Evolutionary conservation across 2,329 filamentous ascomycete species (phyloP).

Genomic region (Hirsutella rhossiliensis): DNA sequence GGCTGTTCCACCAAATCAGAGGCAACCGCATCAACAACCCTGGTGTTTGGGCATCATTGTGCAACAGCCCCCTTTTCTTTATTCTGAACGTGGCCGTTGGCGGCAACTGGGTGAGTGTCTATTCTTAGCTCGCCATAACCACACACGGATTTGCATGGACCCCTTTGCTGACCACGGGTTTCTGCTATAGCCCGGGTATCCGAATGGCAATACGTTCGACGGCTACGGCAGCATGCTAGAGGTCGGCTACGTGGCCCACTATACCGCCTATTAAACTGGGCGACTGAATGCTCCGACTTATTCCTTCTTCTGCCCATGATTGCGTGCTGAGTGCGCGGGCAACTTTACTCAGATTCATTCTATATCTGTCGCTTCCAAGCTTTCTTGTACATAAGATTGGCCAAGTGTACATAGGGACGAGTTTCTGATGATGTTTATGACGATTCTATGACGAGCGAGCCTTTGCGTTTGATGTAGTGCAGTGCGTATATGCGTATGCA

Average conservation of each 20-base stretch:
- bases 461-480: too few relatives aligned
- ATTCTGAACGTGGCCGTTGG: slow-evolving; percentile 45
- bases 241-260: slow-evolving; percentile 36
- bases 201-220: slow-evolving; percentile 31
- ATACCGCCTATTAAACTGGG: slow-evolving; percentile 11
- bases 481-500: too few relatives aligned
- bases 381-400: slow-evolving; percentile 2
- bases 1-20: slow-evolving; percentile 27
- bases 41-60: slow-evolving; percentile 35
- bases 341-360: background rate
- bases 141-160: background rate
- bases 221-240: slow-evolving; percentile 38
- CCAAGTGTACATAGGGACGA: background rate
- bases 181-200: slow-evolving; percentile 30
- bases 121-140: too few relatives aligned
- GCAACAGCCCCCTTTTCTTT: slow-evolving; percentile 36
- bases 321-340: background rate
- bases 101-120: slow-evolving; percentile 34
- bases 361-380: slow-evolving; percentile 5
- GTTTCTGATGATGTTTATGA: too few relatives aligned
- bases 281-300: background rate
- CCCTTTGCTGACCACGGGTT: background rate
- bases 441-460: background rate
- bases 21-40: slow-evolving; percentile 32
- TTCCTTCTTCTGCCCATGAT: background rate